Evolutionary conservation across 2,329 filamentous ascomycete species (phyloP).

Genomic region (Geosmithia morbida): DNA sequence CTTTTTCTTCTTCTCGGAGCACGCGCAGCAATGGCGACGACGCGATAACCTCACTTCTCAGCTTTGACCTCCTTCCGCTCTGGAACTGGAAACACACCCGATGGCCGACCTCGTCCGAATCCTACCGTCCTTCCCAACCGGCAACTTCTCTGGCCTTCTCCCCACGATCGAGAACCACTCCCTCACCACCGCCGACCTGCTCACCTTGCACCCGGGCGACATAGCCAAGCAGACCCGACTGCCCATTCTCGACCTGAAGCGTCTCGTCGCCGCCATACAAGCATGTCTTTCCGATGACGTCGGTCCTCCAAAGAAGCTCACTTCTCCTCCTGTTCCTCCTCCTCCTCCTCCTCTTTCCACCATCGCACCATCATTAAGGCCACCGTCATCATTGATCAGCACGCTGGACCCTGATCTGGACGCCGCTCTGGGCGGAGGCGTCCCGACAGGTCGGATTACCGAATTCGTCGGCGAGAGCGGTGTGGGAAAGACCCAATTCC

Average conservation of each 20-base stretch:
- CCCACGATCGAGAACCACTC: constrained; percentile 65
- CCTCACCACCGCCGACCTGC: constrained; percentile 69
- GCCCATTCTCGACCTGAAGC: constrained; percentile 66
- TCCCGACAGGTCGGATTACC: constrained; percentile 68
- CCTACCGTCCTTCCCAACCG: constrained; percentile 64
- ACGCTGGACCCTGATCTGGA: constrained; percentile 69
- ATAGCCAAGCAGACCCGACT: constrained; percentile 76
- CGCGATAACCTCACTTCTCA: neutral
- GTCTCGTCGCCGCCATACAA: constrained; percentile 53
- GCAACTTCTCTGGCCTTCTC: constrained; percentile 59
- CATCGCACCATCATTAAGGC: neutral
- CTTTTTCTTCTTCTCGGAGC: too few species aligned
- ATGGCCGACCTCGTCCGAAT: constrained; percentile 82
- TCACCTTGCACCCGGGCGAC: constrained; percentile 70
- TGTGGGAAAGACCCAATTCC: constrained; percentile 87
- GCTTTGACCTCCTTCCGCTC: too few species aligned
- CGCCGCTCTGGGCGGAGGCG: constrained; percentile 54
- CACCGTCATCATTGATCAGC: constrained; percentile 45
- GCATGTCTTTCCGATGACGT: constrained; percentile 52
- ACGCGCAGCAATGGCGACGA: neutral
- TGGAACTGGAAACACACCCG: constrained; percentile 8
- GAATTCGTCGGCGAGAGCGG: constrained; percentile 91
- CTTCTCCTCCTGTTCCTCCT: neutral
- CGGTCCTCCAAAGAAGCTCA: constrained; percentile 6
- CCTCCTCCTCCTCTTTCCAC: neutral